Percentiles rank a stretch among this genome's conserved stretches.
phyloP scores from a whole-genome alignment of 805 yeast species.

The Candida wancherniae region DNA sequence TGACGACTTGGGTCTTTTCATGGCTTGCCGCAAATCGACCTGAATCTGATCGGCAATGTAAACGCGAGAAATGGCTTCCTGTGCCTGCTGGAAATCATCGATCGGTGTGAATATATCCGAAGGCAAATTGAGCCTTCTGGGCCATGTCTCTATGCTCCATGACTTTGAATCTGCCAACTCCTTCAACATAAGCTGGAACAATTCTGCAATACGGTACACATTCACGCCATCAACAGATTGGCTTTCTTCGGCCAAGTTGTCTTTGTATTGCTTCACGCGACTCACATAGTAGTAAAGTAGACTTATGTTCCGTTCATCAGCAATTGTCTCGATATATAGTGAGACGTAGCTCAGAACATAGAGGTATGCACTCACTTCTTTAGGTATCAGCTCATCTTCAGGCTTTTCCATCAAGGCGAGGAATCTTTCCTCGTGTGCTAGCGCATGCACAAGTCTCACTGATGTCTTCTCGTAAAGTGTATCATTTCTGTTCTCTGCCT shows the following conservation, averaged over 20 bases:
- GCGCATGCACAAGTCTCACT: conserved; percentile 60
- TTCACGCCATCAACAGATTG: conserved; percentile 37
- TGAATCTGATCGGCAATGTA: conserved; percentile 50
- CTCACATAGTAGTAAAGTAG: conserved; percentile 71
- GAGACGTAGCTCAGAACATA: conserved; percentile 58
- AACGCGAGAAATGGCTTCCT: conserved; percentile 47
- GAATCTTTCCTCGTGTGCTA: conserved; percentile 74
- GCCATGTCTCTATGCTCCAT: conserved; percentile 78
- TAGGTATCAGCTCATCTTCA: too few relatives aligned
- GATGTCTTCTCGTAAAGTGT: conserved; percentile 61
- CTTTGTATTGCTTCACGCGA: conserved; percentile 73
- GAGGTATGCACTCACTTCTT: conserved; percentile 39
- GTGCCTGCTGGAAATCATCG: conserved; percentile 53
- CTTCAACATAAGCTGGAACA: conserved; percentile 62
- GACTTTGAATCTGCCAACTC: conserved; percentile 50
- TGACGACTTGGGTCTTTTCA: conserved; percentile 18
- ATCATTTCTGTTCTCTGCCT: conserved; percentile 30
- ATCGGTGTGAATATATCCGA: conserved; percentile 67
- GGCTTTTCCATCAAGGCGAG: conserved; percentile 29
- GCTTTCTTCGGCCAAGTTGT: too few relatives aligned
- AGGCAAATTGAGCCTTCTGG: conserved; percentile 68
- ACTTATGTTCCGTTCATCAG: conserved; percentile 63
- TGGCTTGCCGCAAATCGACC: conserved; percentile 27
- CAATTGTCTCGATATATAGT: conserved; percentile 56
- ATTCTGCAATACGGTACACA: conserved; percentile 66